phyloP scores from a whole-genome alignment of 2,329 filamentous ascomycete genomes.

The Sphaerulina musiva region DNA sequence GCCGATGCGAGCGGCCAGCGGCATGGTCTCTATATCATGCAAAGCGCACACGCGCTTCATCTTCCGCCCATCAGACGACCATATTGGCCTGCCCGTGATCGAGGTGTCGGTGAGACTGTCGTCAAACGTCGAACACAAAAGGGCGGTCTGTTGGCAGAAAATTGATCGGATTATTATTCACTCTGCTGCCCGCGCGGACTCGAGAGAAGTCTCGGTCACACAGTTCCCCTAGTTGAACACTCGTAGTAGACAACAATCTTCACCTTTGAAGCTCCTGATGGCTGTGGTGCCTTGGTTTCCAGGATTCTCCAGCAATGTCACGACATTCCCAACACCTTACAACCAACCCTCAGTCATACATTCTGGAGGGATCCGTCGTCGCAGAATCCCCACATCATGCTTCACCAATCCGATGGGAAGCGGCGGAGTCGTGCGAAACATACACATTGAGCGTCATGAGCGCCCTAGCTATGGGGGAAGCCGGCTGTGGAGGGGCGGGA shows the following conservation, averaged over 20 bases:
- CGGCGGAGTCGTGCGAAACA: background rate
- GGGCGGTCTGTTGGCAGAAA: background rate
- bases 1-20: background rate
- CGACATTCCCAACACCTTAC: conserved; percentile 1
- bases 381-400: background rate
- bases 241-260: background rate
- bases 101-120: background rate
- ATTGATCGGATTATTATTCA: background rate
- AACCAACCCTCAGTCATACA: conserved; percentile 6
- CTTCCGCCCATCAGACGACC: background rate
- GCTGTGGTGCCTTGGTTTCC: conserved; percentile 3
- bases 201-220: background rate
- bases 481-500: conserved; percentile 8
- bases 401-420: background rate
- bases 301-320: background rate
- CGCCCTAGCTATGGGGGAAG: background rate
- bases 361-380: background rate
- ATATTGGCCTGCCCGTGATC: background rate
- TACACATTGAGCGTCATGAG: background rate
- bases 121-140: background rate
- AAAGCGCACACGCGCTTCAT: background rate
- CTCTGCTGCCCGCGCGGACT: background rate
- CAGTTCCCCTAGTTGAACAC: background rate
- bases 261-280: background rate
- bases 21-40: background rate